phyloP scores from a whole-genome alignment of 352 stramenopile genomes.

The Blastocystis sp. region DNA sequence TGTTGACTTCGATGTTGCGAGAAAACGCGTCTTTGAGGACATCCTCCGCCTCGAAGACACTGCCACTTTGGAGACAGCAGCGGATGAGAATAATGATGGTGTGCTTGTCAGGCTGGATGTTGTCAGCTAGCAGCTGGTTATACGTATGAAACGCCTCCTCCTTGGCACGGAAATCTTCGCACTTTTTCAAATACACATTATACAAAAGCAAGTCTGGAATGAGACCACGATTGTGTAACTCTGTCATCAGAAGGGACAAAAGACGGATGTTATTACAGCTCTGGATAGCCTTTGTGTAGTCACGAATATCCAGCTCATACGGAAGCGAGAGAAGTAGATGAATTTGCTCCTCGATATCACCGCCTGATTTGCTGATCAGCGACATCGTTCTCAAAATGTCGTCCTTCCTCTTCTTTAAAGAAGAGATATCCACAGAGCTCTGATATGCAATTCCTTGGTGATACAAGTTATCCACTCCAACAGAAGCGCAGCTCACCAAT shows the following conservation, averaged over 20 bases:
- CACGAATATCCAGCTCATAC: constrained; percentile 54
- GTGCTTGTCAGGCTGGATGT: constrained; percentile 34
- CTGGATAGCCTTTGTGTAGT: constrained; percentile 59
- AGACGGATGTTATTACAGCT: constrained; percentile 32
- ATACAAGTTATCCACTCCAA: not conserved
- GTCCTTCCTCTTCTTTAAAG: constrained; percentile 45
- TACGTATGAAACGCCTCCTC: constrained; percentile 55
- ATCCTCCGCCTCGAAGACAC: constrained; percentile 1
- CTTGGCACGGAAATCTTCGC: constrained; percentile 54
- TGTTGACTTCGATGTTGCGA: constrained; percentile 41
- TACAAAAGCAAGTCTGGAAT: constrained; percentile 44
- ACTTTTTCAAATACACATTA: constrained; percentile 59
- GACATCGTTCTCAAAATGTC: constrained; percentile 34
- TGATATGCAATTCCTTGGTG: not conserved
- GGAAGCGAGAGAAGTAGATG: constrained; percentile 26
- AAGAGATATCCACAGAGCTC: not conserved
- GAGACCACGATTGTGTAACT: constrained; percentile 38
- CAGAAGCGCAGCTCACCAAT: not conserved
- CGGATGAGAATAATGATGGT: constrained; percentile 52
- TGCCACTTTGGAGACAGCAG: not conserved
- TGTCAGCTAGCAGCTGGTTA: not conserved
- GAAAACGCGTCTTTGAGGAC: not conserved
- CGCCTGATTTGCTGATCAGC: constrained; percentile 29
- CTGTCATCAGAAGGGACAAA: constrained; percentile 18
- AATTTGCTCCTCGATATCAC: constrained; percentile 30